Evolutionary conservation across 169 alveolate species (phyloP), one percentile per base, ranked within the genome.

Genomic region (Plasmodium berghei): DNA sequence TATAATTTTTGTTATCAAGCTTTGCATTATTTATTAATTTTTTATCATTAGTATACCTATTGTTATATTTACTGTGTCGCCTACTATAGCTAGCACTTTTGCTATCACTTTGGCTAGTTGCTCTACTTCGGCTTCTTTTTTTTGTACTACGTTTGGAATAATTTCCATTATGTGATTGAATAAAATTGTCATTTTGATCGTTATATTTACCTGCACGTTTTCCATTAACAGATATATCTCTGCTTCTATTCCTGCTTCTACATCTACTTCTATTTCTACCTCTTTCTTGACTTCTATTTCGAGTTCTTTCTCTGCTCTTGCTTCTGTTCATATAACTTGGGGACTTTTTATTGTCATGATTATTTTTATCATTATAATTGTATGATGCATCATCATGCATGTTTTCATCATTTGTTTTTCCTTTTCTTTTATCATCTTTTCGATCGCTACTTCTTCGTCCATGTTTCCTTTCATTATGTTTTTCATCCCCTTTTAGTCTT

Each of bases 401-500:
- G 20, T 24, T 69, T 48, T 69, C 77, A 42, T 56, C 14, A 14
- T 26, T 42, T 26, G 18, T 54, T 72, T 72, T 72, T 12, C 70
- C 86, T 34, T 54, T 72, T 56, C 70, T 72, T 56, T 72, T 72
- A 54, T 72, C 86, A 14, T 72, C 71, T 9, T 55, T 34, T 42
- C 26, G 55, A 28, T 61, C 70, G 12, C 40, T 3, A 34, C 70
- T 72, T 62, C 59, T 83, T 42, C 66, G 49, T 1, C 62, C 90
- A 55, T 16, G 45, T 14, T 66, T 8, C 45, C 40, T 83, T 28
- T 70, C 62, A n/a, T 40, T 4, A 18, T 54, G 46, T 16, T 54
- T 70, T n/a, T 69, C 90, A 12, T 54, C 80, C 52, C 26, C 70
- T 62, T 83, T 83, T n/a, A 45, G 26, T 48, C 55, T 83, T 28